Conservation (phyloP, 208 protist species). For the Acanthamoeba healyi region DNA sequence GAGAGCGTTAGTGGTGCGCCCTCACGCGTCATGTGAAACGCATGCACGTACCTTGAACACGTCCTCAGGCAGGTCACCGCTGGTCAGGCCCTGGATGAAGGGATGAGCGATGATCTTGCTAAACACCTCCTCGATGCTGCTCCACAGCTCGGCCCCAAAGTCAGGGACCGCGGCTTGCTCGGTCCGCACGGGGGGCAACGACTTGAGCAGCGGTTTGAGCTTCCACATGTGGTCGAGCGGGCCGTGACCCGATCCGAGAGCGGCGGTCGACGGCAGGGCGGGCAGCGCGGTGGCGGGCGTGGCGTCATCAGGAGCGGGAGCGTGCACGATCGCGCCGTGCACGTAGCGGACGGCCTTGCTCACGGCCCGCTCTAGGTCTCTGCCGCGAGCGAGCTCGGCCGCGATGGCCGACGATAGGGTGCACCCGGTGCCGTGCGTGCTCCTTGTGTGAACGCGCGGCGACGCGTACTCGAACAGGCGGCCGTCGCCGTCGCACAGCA, state of each 20-base stretch:
- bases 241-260: slow-evolving; percentile 32
- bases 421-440: slow-evolving; percentile 83
- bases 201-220: slow-evolving; percentile 9
- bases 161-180: background rate
- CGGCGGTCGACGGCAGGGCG: background rate
- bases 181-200: too few species aligned
- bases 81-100: slow-evolving; percentile 52
- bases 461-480: slow-evolving; percentile 22
- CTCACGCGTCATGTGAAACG: too few species aligned
- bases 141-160: slow-evolving; percentile 5
- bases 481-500: slow-evolving; percentile 72
- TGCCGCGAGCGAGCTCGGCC: slow-evolving; percentile 57
- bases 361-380: background rate
- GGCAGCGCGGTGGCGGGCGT: background rate
- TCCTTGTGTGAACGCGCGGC: slow-evolving; percentile 66
- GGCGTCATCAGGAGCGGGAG: slow-evolving; percentile 21
- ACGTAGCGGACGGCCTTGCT: slow-evolving; percentile 17
- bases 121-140: background rate
- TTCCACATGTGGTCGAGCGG: slow-evolving; percentile 68
- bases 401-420: slow-evolving; percentile 79
- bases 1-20: too few species aligned
- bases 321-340: slow-evolving; percentile 31
- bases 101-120: slow-evolving; percentile 30
- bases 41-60: background rate
- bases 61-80: background rate